phyloP scores from a whole-genome alignment of 1,284 basidiomycete species.

The Sanghuangporus sanghuang region DNA sequence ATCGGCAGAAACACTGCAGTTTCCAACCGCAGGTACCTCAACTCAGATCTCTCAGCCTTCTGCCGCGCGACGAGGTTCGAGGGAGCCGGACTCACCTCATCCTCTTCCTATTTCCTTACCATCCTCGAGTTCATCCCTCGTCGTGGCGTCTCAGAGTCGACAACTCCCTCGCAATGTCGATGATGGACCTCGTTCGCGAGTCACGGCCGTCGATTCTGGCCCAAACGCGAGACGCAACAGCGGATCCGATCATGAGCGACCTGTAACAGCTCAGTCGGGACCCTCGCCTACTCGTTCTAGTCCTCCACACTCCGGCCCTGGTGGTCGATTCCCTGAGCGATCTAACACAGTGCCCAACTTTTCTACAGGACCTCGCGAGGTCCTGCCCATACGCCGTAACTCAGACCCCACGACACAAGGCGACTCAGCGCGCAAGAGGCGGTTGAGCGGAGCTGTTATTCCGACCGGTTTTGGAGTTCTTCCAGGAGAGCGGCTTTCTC shows the following conservation, averaged over 20 bases:
- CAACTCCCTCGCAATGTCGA: not conserved
- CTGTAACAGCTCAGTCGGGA: not conserved
- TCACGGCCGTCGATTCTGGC: slow-evolving; percentile 7
- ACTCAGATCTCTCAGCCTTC: not conserved
- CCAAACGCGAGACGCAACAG: slow-evolving; percentile 8
- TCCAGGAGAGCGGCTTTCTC: slow-evolving; percentile 14
- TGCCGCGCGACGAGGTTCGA: not conserved
- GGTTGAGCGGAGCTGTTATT: slow-evolving; percentile 13
- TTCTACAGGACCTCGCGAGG: not conserved
- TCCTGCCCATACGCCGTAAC: slow-evolving; percentile 1
- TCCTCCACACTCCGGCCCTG: slow-evolving; percentile 1
- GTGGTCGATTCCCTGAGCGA: not conserved
- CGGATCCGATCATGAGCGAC: slow-evolving; percentile 6
- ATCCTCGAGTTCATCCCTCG: not conserved
- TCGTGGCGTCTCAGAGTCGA: slow-evolving; percentile 1
- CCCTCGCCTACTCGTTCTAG: slow-evolving; percentile 3
- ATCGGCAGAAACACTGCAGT: slow-evolving; percentile 9
- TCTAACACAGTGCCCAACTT: not conserved
- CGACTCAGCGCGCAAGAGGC: slow-evolving; percentile 5
- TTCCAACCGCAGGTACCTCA: not conserved
- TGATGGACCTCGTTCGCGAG: slow-evolving; percentile 1
- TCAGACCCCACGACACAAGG: slow-evolving; percentile 2
- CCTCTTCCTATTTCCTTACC: slow-evolving; percentile 4
- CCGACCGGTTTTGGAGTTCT: slow-evolving; percentile 8
- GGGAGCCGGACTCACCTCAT: slow-evolving; percentile 8